Evolutionary conservation across 257 asterid genomes (phyloP).

Genomic region (Craterostigma plantagineum): DNA sequence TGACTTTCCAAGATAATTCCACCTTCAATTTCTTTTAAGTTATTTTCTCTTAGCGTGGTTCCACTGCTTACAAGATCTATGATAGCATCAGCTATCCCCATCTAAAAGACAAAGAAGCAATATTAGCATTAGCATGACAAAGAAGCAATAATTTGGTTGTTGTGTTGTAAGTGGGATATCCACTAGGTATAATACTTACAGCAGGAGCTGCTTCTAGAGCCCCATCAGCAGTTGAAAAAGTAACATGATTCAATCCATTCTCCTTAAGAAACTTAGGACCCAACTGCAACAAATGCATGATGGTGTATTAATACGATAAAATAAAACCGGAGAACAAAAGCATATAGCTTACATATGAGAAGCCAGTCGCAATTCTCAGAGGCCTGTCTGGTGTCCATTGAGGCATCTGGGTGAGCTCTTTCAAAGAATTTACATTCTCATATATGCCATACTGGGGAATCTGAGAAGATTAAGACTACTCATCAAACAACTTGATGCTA

Average conservation of each 20-base stretch:
- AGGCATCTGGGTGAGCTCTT: conserved; percentile 82
- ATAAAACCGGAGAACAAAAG: background rate
- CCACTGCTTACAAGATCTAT: conserved; percentile 99
- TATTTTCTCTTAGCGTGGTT: conserved; percentile 82
- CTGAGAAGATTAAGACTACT: conserved; percentile 18
- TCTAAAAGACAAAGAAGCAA: conserved; percentile 21
- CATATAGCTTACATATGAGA: conserved; percentile 9
- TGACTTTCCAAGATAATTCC: conserved; percentile 89
- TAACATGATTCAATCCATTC: conserved; percentile 54
- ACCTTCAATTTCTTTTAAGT: conserved; percentile 87
- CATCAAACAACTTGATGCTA: conserved; percentile 7
- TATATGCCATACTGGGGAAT: conserved; percentile 74
- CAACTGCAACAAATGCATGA: conserved; percentile 26
- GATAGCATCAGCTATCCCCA: conserved; percentile 99
- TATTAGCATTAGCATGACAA: background rate
- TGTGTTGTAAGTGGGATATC: too few species aligned
- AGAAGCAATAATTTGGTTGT: too few species aligned
- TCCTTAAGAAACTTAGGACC: conserved; percentile 85
- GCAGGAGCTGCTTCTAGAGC: conserved; percentile 99
- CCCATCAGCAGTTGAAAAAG: conserved; percentile 93
- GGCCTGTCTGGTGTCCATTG: conserved; percentile 96
- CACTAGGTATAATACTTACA: conserved; percentile 25
- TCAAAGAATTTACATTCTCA: conserved; percentile 43
- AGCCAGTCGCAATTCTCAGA: conserved; percentile 93
- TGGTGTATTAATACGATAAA: background rate